Percentiles rank a stretch among this genome's conserved stretches.
Evolutionary conservation across 331 rosid genomes (phyloP).

Genomic region (Phaseolus coccineus): DNA sequence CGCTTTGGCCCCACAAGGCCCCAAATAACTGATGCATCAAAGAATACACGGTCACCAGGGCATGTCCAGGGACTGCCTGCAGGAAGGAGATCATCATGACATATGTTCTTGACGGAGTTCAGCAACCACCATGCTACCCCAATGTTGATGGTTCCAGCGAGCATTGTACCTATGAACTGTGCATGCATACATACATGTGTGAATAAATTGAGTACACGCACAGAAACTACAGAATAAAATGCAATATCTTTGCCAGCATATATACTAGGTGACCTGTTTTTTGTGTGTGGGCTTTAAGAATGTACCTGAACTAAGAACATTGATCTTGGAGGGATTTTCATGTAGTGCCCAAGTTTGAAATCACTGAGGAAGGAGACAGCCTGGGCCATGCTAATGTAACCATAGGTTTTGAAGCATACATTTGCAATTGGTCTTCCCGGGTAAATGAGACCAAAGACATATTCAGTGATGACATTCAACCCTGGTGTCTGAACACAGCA

Average conservation of each 20-base stretch:
- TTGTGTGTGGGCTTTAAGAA: not conserved
- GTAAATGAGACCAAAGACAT: conserved; percentile 74
- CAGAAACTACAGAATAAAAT: conserved; percentile 16
- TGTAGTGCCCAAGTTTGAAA: conserved; percentile 91
- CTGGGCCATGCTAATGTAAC: conserved; percentile 76
- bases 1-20: conserved; percentile 75
- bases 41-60: conserved; percentile 74
- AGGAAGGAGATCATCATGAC: conserved; percentile 65
- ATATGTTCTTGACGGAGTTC: conserved; percentile 61
- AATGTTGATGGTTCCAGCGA: conserved; percentile 81
- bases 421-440: conserved; percentile 89
- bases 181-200: conserved; percentile 36
- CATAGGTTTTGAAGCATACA: conserved; percentile 88
- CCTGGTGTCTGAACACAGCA: conserved; percentile 67
- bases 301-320: conserved; percentile 83
- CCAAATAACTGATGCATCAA: conserved; percentile 86
- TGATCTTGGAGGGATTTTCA: conserved; percentile 90
- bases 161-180: conserved; percentile 79
- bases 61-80: conserved; percentile 81
- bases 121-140: conserved; percentile 83
- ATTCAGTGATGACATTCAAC: conserved; percentile 78
- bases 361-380: conserved; percentile 86
- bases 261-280: not conserved
- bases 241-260: not conserved
- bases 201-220: conserved; percentile 11